Evolutionary conservation across 2,329 filamentous ascomycete species (phyloP), one percentile per base, ranked within the genome.

Genomic region (Ophioceras dolichostomum): DNA sequence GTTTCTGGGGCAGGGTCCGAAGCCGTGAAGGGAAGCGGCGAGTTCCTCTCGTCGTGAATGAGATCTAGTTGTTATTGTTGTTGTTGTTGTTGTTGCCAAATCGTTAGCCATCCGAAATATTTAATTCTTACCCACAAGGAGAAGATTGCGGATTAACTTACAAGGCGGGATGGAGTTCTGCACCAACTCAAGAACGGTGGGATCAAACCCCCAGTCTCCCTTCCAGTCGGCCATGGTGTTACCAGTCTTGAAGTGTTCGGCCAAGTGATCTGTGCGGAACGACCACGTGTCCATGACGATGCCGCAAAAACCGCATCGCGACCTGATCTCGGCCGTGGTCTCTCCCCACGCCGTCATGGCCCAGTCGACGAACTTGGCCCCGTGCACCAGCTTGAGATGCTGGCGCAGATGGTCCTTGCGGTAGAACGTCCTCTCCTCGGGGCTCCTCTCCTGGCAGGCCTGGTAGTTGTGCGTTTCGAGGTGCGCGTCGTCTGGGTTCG

Each of bases 141-240:
- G 32, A 7, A n/a, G 16, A 7, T 34, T 4, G 14, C 13, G 8
- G 6, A 22, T 52, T 58, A 59, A 45, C 68, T 62, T 66, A 76
- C 72, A 79, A 35, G 75, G 74, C 38, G 75, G 76, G 40, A 80
- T 76, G 33, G 73, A 74, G 49, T 79, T 79, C 54, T 79, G 75
- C 48, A 79, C 69, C 62, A 78, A 69, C 43, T 74, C 64, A 46
- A 76, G 60, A 30, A 79, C 67, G 26, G 71, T 67, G 20, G 61
- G 59, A 39, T 79, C 75, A 43, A 80, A 79, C 63, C 76, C 76
- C 74, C 75, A 79, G 55, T 76, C 75, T 60, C 76, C 76, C 63
- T 77, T 76, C 76, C 76, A 80, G 54, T 79, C 72, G 43, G 69
- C 71, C 75, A 80, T 80, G 48, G 70, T 73, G 44, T 68, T 70